phyloP scores from a whole-genome alignment of 441 rosid species.

The Jatropha multifida region DNA sequence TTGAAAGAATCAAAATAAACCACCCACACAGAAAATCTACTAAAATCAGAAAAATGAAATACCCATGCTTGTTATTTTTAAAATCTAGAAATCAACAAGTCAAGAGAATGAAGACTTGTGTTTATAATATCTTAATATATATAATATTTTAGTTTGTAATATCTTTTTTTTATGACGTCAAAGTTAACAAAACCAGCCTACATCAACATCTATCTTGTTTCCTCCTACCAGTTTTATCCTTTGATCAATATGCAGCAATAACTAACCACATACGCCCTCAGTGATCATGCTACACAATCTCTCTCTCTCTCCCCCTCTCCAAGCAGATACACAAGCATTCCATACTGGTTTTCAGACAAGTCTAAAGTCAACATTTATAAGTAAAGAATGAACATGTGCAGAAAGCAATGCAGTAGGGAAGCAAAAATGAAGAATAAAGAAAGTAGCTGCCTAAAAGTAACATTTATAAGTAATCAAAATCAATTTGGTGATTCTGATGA shows the following conservation, averaged over 20 bases:
- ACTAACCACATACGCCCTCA: no score
- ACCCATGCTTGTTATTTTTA: background rate
- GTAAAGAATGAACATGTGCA: background rate
- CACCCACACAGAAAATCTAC: background rate
- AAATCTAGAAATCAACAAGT: background rate
- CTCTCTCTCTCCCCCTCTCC: no score
- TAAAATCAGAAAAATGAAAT: background rate
- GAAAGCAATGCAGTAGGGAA: background rate
- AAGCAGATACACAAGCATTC: constrained; percentile 1
- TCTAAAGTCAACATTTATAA: background rate
- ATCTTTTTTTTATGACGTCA: no score
- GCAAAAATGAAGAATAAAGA: background rate
- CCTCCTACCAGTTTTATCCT: no score
- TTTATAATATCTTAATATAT: no score
- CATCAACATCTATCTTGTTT: no score
- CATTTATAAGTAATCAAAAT: no score
- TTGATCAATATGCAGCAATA: no score
- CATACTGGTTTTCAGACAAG: background rate
- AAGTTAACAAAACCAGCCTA: no score
- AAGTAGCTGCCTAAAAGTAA: background rate
- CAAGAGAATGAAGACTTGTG: background rate
- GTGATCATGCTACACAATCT: no score
- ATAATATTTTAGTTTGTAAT: no score
- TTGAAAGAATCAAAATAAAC: background rate
- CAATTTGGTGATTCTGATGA: background rate